Percentiles rank a stretch among this genome's conserved stretches.
Evolutionary conservation across 129 eudicot genomes (phyloP).

Genomic region (Tagetes erecta): DNA sequence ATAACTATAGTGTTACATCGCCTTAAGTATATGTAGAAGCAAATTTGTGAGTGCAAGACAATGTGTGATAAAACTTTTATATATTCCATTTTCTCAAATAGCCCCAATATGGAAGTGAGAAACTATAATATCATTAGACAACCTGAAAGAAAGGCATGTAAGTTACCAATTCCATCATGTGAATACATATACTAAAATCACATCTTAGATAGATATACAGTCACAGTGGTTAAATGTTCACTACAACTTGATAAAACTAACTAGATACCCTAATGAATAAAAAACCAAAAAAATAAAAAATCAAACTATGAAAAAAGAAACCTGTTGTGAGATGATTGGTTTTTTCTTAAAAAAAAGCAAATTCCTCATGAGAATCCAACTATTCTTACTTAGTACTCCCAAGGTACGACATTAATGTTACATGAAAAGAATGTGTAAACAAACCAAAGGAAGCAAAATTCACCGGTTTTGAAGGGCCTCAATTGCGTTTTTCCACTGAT

Average conservation of each 20-base stretch:
- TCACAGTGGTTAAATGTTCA: slow-evolving; percentile 1
- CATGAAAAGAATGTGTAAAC: slow-evolving; percentile 49
- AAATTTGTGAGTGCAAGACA: too few relatives aligned
- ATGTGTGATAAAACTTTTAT: too few relatives aligned
- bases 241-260: background rate
- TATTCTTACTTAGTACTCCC: slow-evolving; percentile 30
- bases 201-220: background rate
- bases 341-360: slow-evolving; percentile 27
- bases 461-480: slow-evolving; percentile 89
- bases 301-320: slow-evolving; percentile 9
- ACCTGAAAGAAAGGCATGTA: too few relatives aligned
- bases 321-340: slow-evolving; percentile 15
- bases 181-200: background rate
- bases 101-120: too few relatives aligned
- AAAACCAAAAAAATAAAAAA: slow-evolving; percentile 6
- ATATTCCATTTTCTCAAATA: too few relatives aligned
- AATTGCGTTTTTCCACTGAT: slow-evolving; percentile 93
- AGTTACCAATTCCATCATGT: slow-evolving; percentile 5
- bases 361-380: slow-evolving; percentile 35
- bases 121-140: too few relatives aligned
- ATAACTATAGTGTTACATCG: too few relatives aligned
- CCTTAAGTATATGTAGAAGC: too few relatives aligned
- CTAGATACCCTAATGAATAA: background rate
- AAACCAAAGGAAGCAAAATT: slow-evolving; percentile 24
- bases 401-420: slow-evolving; percentile 27